Evolutionary conservation across 2,329 filamentous ascomycete species (phyloP).

Genomic region (Pestalotiopsis sp.): DNA sequence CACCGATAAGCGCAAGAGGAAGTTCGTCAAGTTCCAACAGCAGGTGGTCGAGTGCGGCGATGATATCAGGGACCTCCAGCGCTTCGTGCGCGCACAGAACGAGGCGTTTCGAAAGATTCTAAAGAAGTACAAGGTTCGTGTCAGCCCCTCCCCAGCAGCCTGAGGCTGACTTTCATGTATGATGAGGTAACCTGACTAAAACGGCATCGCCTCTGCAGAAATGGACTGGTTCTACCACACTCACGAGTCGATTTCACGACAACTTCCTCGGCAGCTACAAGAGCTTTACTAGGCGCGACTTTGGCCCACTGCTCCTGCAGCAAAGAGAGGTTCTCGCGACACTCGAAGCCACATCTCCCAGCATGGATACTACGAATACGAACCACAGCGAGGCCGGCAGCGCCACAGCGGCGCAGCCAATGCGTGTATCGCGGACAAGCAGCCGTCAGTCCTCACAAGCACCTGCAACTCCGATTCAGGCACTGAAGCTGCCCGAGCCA

Average conservation of each 20-base stretch:
- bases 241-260: slow-evolving; percentile 67
- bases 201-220: slow-evolving; percentile 52
- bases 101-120: slow-evolving; percentile 80
- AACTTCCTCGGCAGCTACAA: slow-evolving; percentile 66
- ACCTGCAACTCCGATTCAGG: slow-evolving; percentile 17
- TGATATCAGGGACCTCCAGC: slow-evolving; percentile 69
- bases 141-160: neutral
- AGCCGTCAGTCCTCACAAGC: slow-evolving; percentile 17
- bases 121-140: slow-evolving; percentile 75
- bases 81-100: slow-evolving; percentile 74
- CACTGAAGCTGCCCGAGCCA: slow-evolving; percentile 25
- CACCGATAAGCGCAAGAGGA: slow-evolving; percentile 50
- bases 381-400: slow-evolving; percentile 18
- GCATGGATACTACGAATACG: slow-evolving; percentile 30
- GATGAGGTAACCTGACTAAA: neutral
- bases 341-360: slow-evolving; percentile 48
- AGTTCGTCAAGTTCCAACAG: slow-evolving; percentile 55
- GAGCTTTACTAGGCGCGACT: slow-evolving; percentile 71
- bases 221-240: slow-evolving; percentile 74
- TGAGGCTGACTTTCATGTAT: slow-evolving; percentile 8
- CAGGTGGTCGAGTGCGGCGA: slow-evolving; percentile 62
- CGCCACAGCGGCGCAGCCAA: slow-evolving; percentile 17
- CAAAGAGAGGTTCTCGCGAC: slow-evolving; percentile 51
- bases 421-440: slow-evolving; percentile 6
- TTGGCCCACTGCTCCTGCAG: slow-evolving; percentile 51